Evolutionary conservation across 2,329 filamentous ascomycete species (phyloP), one percentile per base, ranked within the genome.

Genomic region (Pseudocercospora cruenta): DNA sequence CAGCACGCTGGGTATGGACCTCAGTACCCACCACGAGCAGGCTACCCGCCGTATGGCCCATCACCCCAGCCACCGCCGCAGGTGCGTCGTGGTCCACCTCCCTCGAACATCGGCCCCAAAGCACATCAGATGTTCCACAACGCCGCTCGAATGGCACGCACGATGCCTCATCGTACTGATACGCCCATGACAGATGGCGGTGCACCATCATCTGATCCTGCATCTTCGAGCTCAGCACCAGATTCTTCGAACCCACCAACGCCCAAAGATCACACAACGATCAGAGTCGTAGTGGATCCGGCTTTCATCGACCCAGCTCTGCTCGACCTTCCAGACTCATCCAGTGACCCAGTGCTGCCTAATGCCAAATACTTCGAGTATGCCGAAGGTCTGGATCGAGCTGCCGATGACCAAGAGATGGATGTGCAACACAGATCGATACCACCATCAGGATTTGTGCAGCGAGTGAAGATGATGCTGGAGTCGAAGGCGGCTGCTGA

Each of bases 161-260:
- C 73, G 16, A 54, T 75, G 16, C 76, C 75, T 31, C 73, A 72
- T 21, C 76, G 76, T 31, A 74, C 72, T 24, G 75, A 75, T 58
- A 78, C 75, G 1, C 77, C 78, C 6, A 71, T 78, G 62, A 78
- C 77, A 4, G 79, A 81, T 51, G 75, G 76, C 1, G 78, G 80
- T 14, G 73, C 76, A 5, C 79, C 79, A 14, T 82, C 81, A 0
- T 83, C 81, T 1, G 81, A 82, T 65, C 76, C 79, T 51, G 76
- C 79, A 39, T 80, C 78, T 1, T 78, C 78, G n/a, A 72, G 73
- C 54, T 76, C 75, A n/a, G 74, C 74, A 6, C 81, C 81, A 19
- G 77, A 72, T 3, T 76, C 76, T 2, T 76, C 76, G 19, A 76
- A 71, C 58, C 77, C 77, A n/a, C 72, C 79, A 24, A 83, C 82